Base-by-base conservation (phyloP, 257 asterid genomes). In the Primulina tabacum region DNA sequence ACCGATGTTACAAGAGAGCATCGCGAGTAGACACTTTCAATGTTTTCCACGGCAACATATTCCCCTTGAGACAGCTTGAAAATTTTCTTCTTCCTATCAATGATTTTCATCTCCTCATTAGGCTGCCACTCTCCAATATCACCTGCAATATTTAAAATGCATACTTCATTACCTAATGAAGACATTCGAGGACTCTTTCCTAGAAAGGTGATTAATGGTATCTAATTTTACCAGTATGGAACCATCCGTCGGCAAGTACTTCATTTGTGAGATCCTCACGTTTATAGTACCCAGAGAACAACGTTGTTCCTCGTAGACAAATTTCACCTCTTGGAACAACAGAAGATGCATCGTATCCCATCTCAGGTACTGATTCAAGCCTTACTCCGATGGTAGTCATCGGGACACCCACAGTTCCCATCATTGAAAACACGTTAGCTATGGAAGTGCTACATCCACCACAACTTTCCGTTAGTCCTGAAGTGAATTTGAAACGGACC, bases 311-410 rank as follows among this genome's bases (percentile, higher is more conserved):
- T 69, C 97, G 69, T 0, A 93, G 76, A 79, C 98, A 93, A 75
- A 93, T 89, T 68, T 89, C 97, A 17, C 97, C 98, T 67, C 98
- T 85, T 2, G 97, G 96, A 65, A 79, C 71, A 12, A 68, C 59
- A 18, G 94, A 85, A 28, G 87, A 81, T 1, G 98, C 98, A 62
- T 93, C 94, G 11, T 93, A 93, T 78, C 96, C 97, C 90, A 93
- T 86, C 68, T 93, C 98, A 4, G 98, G 96, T 52, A 90, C 90
- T 0, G 98, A 93, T 75, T 90, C 98, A 8, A 93, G 91, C 77
- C 96, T 82, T 10, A 90, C 95, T 65, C 90, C 98, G 17, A 93
- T 87, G 12, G 96, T 87, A 1, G 87, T 83, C 92, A 87, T 90
- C 7, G 97, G 98, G 12, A 89, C 88, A 62, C 98, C 98, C 30